phyloP scores from a whole-genome alignment of 2,329 filamentous ascomycete genomes.

The Neofusicoccum umdonicola region DNA sequence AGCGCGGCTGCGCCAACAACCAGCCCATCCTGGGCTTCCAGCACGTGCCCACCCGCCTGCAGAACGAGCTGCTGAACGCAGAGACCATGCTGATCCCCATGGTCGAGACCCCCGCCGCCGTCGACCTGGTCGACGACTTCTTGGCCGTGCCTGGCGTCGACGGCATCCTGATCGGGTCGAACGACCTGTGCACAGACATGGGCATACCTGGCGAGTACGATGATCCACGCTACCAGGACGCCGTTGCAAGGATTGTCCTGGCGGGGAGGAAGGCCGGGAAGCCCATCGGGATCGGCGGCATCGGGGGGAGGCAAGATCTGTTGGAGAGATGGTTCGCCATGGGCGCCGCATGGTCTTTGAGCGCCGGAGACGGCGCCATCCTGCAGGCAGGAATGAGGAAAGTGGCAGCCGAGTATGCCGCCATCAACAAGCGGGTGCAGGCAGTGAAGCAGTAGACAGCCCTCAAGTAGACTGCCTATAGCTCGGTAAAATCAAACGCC shows the following conservation, averaged over 20 bases:
- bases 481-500: neutral
- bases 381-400: slow-evolving; percentile 39
- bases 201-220: slow-evolving; percentile 45
- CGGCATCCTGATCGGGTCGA: slow-evolving; percentile 44
- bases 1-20: slow-evolving; percentile 36
- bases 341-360: slow-evolving; percentile 41
- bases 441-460: neutral
- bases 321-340: slow-evolving; percentile 41
- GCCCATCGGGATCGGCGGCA: slow-evolving; percentile 42
- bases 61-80: slow-evolving; percentile 36
- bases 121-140: slow-evolving; percentile 42
- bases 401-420: slow-evolving; percentile 24
- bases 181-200: slow-evolving; percentile 46
- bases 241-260: slow-evolving; percentile 34
- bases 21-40: slow-evolving; percentile 39
- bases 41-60: slow-evolving; percentile 31
- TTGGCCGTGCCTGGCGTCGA: slow-evolving; percentile 45
- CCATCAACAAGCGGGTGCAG: neutral
- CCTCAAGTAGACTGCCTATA: neutral
- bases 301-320: slow-evolving; percentile 42
- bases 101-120: slow-evolving; percentile 42
- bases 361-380: slow-evolving; percentile 36
- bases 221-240: slow-evolving; percentile 25
- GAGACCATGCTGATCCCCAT: slow-evolving; percentile 44
- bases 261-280: slow-evolving; percentile 42